These are phyloP conservation scores for Cytospora chrysosperma DNA, from an alignment of 2,329 filamentous ascomycete genomes.

Conservation along the genomic window DNA sequence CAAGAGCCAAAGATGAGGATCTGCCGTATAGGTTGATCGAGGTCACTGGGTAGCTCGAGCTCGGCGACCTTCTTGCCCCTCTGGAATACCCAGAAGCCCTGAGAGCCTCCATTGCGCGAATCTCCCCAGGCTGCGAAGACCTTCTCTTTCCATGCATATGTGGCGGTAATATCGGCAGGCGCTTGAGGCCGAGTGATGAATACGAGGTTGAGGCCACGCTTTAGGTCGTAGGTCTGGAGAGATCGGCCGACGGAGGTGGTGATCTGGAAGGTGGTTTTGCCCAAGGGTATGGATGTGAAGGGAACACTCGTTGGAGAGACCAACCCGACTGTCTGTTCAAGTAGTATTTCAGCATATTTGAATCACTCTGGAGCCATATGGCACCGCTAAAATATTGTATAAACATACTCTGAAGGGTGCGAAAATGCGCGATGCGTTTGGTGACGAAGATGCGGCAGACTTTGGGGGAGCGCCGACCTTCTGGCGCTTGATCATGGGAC, in stretches of 20 bases:
- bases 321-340: constrained; percentile 80
- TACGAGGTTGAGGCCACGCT: constrained; percentile 83
- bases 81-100: constrained; percentile 89
- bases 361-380: not conserved
- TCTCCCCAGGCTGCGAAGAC: constrained; percentile 90
- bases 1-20: constrained; percentile 86
- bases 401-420: constrained; percentile 80
- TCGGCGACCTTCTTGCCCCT: constrained; percentile 81
- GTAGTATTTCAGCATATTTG: constrained; percentile 3
- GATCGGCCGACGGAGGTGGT: constrained; percentile 90
- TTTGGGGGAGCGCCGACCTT: constrained; percentile 54
- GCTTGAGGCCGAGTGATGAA: constrained; percentile 93
- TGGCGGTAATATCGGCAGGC: constrained; percentile 81
- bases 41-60: constrained; percentile 64
- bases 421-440: constrained; percentile 75
- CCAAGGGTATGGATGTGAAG: constrained; percentile 83
- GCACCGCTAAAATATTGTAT: too few relatives aligned
- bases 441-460: constrained; percentile 38
- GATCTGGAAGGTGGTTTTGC: constrained; percentile 95
- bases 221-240: constrained; percentile 94
- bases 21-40: constrained; percentile 70
- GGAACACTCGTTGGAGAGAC: constrained; percentile 89
- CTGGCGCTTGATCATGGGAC: constrained; percentile 73
- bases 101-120: constrained; percentile 45
- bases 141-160: constrained; percentile 80